phyloP scores from a whole-genome alignment of 163 green algal genomes.

The Chlorella variabilis region DNA sequence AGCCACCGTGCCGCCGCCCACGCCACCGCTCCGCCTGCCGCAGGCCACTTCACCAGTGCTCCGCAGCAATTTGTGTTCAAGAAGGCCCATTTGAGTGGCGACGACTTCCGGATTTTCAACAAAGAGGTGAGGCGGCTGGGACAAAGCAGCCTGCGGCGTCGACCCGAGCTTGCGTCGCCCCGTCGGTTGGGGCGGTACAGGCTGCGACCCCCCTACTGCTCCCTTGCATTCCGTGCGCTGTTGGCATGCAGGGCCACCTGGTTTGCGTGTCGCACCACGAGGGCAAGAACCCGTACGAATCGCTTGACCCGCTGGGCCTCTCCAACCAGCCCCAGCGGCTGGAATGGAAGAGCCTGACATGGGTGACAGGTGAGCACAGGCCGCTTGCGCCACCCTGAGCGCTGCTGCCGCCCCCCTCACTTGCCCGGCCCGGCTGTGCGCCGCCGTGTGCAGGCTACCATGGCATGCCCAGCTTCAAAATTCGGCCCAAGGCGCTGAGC shows the following conservation, averaged over 20 bases:
- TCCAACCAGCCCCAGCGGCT: neutral
- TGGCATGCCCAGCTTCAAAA: slow-evolving; percentile 28
- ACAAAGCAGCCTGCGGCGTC: neutral
- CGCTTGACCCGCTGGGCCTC: slow-evolving; percentile 12
- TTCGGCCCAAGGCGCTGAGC: slow-evolving; percentile 10
- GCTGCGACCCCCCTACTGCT: neutral
- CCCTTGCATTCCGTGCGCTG: neutral
- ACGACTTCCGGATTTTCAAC: slow-evolving; percentile 20
- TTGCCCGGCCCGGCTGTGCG: neutral
- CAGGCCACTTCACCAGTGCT: neutral
- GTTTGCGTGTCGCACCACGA: slow-evolving; percentile 4
- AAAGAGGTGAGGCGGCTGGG: slow-evolving; percentile 5
- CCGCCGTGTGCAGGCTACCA: slow-evolving; percentile 2
- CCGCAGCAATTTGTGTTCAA: slow-evolving; percentile 17
- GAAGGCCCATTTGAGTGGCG: slow-evolving; percentile 9
- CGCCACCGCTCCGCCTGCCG: neutral
- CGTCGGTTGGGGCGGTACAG: neutral
- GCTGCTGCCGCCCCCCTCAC: neutral
- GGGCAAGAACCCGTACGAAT: slow-evolving; percentile 20
- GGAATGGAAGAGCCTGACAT: slow-evolving; percentile 24
- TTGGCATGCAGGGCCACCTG: neutral
- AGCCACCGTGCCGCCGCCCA: neutral
- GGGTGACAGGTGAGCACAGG: neutral
- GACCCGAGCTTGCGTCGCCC: neutral
- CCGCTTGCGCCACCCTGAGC: too few species aligned